These are phyloP conservation scores for Brassica rapa DNA, from an alignment of 345 rosid genomes.

Conservation along the genomic window DNA sequence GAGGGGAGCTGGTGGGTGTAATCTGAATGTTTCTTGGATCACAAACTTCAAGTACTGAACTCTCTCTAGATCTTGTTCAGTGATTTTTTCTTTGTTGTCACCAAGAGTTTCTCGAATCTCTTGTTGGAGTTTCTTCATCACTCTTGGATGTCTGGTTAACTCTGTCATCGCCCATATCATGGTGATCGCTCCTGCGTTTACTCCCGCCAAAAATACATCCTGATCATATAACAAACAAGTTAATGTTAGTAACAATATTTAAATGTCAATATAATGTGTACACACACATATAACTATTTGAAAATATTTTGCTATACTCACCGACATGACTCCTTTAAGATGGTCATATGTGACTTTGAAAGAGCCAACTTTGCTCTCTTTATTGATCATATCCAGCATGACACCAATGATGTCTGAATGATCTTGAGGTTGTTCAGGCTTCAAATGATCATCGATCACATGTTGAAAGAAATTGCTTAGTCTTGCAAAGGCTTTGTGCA, in stretches of 20 bases:
- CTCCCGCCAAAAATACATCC: neutral
- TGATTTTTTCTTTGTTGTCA: neutral
- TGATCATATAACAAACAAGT: neutral
- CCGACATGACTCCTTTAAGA: neutral
- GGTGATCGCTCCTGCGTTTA: neutral
- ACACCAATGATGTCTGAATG: slow-evolving; percentile 51
- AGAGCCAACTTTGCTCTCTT: neutral
- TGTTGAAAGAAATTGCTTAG: neutral
- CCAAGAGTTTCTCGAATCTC: neutral
- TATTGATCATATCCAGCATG: slow-evolving; percentile 36
- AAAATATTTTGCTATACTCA: neutral
- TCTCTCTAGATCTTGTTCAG: neutral
- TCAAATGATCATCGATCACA: slow-evolving; percentile 50
- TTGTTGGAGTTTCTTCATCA: neutral
- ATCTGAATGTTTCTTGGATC: slow-evolving; percentile 1
- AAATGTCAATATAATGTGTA: too few relatives aligned
- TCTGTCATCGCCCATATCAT: slow-evolving; percentile 6
- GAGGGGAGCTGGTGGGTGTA: neutral
- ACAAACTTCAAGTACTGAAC: neutral
- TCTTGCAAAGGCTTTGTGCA: slow-evolving; percentile 8
- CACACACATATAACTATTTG: too few relatives aligned
- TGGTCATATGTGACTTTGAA: neutral
- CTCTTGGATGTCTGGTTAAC: neutral
- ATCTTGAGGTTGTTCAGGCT: slow-evolving; percentile 12
- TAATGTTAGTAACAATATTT: too few relatives aligned